Evolutionary conservation across 1,284 basidiomycete species (phyloP), one percentile per base, ranked within the genome.

Genomic region (Afroboletus lepidellus): DNA sequence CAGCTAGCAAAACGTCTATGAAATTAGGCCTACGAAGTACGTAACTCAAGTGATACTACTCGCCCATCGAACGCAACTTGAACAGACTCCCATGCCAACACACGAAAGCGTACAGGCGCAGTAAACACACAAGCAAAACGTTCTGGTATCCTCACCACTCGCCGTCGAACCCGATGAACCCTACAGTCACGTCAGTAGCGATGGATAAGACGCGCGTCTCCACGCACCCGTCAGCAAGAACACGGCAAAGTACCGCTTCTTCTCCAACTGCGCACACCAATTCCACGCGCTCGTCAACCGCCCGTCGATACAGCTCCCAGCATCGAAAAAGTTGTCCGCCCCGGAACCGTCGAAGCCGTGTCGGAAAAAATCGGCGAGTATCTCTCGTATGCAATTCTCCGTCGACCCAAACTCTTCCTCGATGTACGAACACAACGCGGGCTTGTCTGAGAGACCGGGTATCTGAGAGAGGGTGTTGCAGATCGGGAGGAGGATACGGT

Each of bases 341-440:
- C 89, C 88, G 18, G 85, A 88, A 1, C 89, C 89, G 67, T 91
- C 88, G 62, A 91, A 92, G 4, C 82, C 89, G 59, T 92, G 90
- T 38, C 85, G 75, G 71, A 92, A 92, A 73, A 92, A 91, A 68
- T 92, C 90, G 23, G 79, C 75, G 37, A 92, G 72, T 58, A 92
- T 86, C 55, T 90, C 87, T 42, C 75, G 77, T 41, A 74, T 76
- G 29, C 84, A 77, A 54, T 80, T 80, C 8, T 91, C 89, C 16
- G 74, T 67, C 12, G 84, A 85, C 9, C 90, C 90, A 65, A 85
- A 92, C 63, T 92, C 89, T 60, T 81, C 77, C 45, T 90, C 85
- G 37, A 91, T 84, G 65, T 90, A 92, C n/a, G 81, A 81, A 18
- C 74, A 76, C 20, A 92, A 60, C 9, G 86, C 83, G 16, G 87